A percentile compares a stretch with the other conserved stretches of the same genome.
These are phyloP conservation scores for Exophiala sp. DNA, from an alignment of 2,329 filamentous ascomycete genomes.

Conservation along the genomic window DNA sequence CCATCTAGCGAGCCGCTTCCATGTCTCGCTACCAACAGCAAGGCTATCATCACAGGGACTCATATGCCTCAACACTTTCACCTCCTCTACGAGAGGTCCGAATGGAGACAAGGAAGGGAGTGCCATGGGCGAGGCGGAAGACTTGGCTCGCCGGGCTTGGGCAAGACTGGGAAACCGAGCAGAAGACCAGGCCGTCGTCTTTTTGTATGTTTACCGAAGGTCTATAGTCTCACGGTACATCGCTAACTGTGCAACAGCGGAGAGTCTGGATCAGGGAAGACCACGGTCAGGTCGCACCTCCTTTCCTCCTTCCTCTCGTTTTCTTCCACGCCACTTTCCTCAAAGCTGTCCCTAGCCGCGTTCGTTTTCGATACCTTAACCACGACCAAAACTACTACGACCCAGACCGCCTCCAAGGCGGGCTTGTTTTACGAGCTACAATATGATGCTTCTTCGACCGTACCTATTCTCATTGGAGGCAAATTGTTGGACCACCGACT, in stretches of 20 bases:
- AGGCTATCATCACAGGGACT: slow-evolving; percentile 85
- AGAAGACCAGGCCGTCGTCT: slow-evolving; percentile 88
- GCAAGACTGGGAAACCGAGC: slow-evolving; percentile 77
- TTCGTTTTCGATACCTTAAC: slow-evolving; percentile 96
- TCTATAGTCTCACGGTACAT: slow-evolving; percentile 18
- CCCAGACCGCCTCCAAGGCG: slow-evolving; percentile 89
- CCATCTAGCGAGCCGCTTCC: slow-evolving; percentile 60
- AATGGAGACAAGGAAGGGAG: slow-evolving; percentile 90
- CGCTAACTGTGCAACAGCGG: slow-evolving; percentile 55
- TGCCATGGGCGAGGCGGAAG: slow-evolving; percentile 86
- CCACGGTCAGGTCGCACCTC: slow-evolving; percentile 83
- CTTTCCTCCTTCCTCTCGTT: slow-evolving; percentile 80
- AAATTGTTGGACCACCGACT: slow-evolving; percentile 91
- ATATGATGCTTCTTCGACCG: slow-evolving; percentile 83
- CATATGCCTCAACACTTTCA: slow-evolving; percentile 91
- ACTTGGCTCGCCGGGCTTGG: slow-evolving; percentile 81
- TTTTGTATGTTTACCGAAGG: slow-evolving; percentile 62
- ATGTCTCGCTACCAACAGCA: slow-evolving; percentile 82
- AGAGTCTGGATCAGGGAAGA: slow-evolving; percentile 94
- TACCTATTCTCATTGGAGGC: slow-evolving; percentile 83
- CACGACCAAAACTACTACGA: slow-evolving; percentile 93
- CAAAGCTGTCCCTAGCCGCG: slow-evolving; percentile 84
- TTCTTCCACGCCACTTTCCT: slow-evolving; percentile 85
- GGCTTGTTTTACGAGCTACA: slow-evolving; percentile 94
- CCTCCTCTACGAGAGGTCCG: slow-evolving; percentile 75